These are phyloP conservation scores for Circinella minor DNA, from an alignment of 371 early-diverging fungal species.

Conservation along the genomic window DNA sequence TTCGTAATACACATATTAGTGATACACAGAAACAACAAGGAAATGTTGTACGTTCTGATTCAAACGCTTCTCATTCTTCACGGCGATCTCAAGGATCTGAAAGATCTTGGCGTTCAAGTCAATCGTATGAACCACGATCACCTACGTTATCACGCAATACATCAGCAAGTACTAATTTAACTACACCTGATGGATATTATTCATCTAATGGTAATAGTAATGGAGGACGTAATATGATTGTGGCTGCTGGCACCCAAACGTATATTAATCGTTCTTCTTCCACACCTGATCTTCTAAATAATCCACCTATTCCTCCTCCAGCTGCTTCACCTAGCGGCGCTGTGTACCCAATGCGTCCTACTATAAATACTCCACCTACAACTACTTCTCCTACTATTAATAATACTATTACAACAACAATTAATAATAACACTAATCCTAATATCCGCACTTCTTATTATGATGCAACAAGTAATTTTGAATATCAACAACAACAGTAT, in stretches of 20 bases:
- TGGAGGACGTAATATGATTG: neutral
- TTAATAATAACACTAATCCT: slow-evolving; percentile 7
- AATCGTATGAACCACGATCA: slow-evolving; percentile 23
- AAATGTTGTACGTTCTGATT: slow-evolving; percentile 36
- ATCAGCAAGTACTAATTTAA: slow-evolving; percentile 12
- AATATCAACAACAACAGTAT: slow-evolving; percentile 14
- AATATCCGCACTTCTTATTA: slow-evolving; percentile 3
- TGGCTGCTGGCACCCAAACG: slow-evolving; percentile 11
- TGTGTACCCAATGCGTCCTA: neutral
- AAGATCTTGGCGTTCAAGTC: slow-evolving; percentile 37
- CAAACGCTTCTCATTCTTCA: slow-evolving; percentile 36
- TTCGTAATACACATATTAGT: slow-evolving; percentile 11
- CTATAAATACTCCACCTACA: neutral
- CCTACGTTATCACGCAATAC: slow-evolving; percentile 21
- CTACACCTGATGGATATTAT: slow-evolving; percentile 13
- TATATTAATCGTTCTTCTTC: slow-evolving; percentile 37
- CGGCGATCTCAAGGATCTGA: slow-evolving; percentile 32
- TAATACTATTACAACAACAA: neutral
- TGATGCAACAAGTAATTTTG: neutral
- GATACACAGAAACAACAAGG: neutral
- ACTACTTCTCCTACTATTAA: too few relatives aligned
- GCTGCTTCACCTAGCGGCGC: neutral
- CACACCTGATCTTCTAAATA: slow-evolving; percentile 29
- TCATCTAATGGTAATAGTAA: neutral
- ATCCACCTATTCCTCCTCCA: neutral